phyloP scores from a whole-genome alignment of 768 basidiomycete species.

The Phaffia australis region DNA sequence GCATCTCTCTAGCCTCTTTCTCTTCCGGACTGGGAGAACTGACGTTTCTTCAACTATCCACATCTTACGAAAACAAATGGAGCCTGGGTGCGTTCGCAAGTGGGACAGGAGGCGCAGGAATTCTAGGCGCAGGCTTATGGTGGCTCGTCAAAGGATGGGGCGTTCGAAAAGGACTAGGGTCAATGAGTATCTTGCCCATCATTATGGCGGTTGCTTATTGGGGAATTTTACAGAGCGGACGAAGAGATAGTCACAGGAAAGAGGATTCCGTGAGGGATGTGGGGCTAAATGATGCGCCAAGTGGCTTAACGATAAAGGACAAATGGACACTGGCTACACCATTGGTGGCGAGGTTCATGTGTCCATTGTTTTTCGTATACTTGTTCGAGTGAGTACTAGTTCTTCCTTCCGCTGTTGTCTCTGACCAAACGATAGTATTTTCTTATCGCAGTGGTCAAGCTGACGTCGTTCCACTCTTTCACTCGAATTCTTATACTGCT shows the following conservation, averaged over 20 bases:
- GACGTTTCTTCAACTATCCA: constrained; percentile 83
- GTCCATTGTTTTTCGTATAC: constrained; percentile 61
- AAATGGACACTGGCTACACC: constrained; percentile 76
- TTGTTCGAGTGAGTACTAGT: constrained; percentile 51
- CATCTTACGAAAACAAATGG: constrained; percentile 31
- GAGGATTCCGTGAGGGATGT: background rate
- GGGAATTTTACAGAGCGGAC: background rate
- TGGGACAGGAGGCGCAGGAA: constrained; percentile 87
- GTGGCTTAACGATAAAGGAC: constrained; percentile 53
- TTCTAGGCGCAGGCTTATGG: constrained; percentile 87
- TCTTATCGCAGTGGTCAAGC: background rate
- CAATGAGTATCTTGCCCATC: constrained; percentile 37
- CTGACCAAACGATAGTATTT: background rate
- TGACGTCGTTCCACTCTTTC: background rate
- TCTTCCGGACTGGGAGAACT: constrained; percentile 88
- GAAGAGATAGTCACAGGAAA: constrained; percentile 53
- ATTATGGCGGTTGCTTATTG: constrained; percentile 8
- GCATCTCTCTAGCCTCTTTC: constrained; percentile 72
- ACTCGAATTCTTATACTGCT: background rate
- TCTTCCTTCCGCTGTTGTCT: background rate
- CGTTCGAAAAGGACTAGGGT: constrained; percentile 66
- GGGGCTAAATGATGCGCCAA: constrained; percentile 29
- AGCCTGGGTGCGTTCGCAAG: constrained; percentile 85
- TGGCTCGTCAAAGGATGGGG: constrained; percentile 82
- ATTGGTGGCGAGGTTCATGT: constrained; percentile 62